Evolutionary conservation across 2,329 filamentous ascomycete genomes (phyloP).

Genomic region (Tolypocladium endophyticum): DNA sequence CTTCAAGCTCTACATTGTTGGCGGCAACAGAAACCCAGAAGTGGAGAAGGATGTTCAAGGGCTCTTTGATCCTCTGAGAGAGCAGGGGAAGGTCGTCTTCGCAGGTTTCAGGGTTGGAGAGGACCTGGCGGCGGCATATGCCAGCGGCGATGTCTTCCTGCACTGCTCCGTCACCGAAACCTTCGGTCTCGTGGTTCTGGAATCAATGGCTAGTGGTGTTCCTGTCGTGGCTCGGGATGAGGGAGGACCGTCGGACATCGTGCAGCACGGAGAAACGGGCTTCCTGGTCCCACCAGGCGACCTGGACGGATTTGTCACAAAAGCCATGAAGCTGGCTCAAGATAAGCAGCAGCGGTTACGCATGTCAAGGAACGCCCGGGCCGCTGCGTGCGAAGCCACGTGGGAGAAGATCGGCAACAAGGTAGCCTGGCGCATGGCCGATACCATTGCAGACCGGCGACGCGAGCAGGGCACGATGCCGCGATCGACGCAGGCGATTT

Average conservation of each 20-base stretch:
- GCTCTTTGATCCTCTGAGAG: slow-evolving; percentile 41
- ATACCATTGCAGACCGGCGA: slow-evolving; percentile 37
- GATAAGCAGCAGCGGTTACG: slow-evolving; percentile 30
- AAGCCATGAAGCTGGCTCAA: slow-evolving; percentile 36
- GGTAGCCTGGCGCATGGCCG: slow-evolving; percentile 53
- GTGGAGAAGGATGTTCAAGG: slow-evolving; percentile 51
- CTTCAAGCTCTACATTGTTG: slow-evolving; percentile 58
- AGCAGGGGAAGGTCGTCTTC: slow-evolving; percentile 48
- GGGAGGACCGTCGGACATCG: slow-evolving; percentile 58
- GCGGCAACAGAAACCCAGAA: slow-evolving; percentile 53
- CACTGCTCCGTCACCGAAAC: slow-evolving; percentile 65
- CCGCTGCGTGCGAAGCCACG: slow-evolving; percentile 50
- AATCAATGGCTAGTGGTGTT: slow-evolving; percentile 61
- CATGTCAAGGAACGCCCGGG: slow-evolving; percentile 38
- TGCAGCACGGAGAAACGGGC: slow-evolving; percentile 48
- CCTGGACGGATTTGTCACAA: slow-evolving; percentile 44
- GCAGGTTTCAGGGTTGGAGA: slow-evolving; percentile 53
- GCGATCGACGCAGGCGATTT: slow-evolving; percentile 6
- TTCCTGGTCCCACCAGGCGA: slow-evolving; percentile 52
- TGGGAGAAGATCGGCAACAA: slow-evolving; percentile 65
- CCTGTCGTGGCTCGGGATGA: slow-evolving; percentile 60
- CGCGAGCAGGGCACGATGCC: slow-evolving; percentile 13
- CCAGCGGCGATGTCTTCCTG: slow-evolving; percentile 58
- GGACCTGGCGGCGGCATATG: slow-evolving; percentile 54
- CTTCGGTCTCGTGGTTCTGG: slow-evolving; percentile 59